These are phyloP conservation scores for Allantophomopsis cytisporea DNA, from an alignment of 2,329 filamentous ascomycete genomes.

Conservation along the genomic window DNA sequence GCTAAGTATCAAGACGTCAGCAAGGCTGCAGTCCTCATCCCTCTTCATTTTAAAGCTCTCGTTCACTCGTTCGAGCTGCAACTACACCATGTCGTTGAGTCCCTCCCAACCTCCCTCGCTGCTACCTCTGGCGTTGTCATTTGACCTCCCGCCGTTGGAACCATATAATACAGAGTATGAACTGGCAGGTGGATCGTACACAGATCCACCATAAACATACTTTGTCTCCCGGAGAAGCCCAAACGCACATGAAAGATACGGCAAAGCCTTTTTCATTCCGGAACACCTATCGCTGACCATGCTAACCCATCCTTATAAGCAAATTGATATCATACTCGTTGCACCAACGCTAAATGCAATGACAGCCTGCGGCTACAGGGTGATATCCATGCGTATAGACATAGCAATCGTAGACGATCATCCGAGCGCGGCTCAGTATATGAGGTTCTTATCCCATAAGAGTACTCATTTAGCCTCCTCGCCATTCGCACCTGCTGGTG, in stretches of 20 bases:
- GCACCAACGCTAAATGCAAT: background rate
- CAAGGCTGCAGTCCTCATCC: background rate
- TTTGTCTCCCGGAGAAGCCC: too few species aligned
- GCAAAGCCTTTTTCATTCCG: background rate
- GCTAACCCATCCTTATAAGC: background rate
- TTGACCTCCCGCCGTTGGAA: background rate
- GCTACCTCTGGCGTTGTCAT: background rate
- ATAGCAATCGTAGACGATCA: constrained; percentile 1
- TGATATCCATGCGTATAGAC: background rate
- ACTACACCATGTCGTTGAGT: background rate
- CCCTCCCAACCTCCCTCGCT: background rate
- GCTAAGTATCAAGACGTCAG: background rate
- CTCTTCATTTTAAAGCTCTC: background rate
- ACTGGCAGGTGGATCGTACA: background rate
- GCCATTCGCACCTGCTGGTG: constrained; percentile 24
- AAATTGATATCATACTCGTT: background rate
- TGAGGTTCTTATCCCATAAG: background rate
- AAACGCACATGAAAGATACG: too few species aligned
- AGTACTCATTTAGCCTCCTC: constrained; percentile 32
- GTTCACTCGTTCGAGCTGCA: background rate
- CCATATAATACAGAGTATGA: background rate
- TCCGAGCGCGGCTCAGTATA: background rate
- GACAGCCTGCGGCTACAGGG: background rate
- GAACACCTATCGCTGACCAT: background rate
- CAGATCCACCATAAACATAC: background rate